Evolutionary conservation across 768 basidiomycete species (phyloP).

Genomic region (Agaricus blazei): DNA sequence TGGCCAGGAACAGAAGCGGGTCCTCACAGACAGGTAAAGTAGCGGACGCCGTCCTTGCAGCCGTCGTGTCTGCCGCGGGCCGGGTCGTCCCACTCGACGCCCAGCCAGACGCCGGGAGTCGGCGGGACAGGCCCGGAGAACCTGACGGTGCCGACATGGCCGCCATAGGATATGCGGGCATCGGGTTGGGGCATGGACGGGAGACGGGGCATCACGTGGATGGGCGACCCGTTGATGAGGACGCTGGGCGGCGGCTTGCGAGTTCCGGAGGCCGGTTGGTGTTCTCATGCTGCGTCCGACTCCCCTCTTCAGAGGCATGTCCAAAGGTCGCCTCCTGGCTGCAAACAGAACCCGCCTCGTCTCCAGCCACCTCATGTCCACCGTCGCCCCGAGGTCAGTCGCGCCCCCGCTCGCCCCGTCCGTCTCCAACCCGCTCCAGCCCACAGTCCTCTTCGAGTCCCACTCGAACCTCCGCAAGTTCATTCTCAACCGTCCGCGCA

Average conservation of each 20-base stretch:
- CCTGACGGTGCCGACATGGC: conserved; percentile 62
- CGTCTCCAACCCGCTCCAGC: conserved; percentile 20
- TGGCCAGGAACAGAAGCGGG: conserved; percentile 10
- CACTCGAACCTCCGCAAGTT: conserved; percentile 60
- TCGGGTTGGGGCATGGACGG: conserved; percentile 34
- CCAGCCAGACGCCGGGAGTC: conserved; percentile 77
- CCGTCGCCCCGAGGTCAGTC: conserved; percentile 34
- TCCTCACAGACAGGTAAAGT: conserved; percentile 75
- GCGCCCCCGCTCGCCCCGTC: neutral
- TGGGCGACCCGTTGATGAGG: neutral
- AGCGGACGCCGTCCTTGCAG: conserved; percentile 64
- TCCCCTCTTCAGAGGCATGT: conserved; percentile 33
- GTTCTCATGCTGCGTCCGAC: conserved; percentile 26
- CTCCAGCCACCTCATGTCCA: conserved; percentile 44
- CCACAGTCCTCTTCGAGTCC: conserved; percentile 66
- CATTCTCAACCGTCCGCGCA: conserved; percentile 72
- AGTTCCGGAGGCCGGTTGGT: neutral
- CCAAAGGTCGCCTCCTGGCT: conserved; percentile 30
- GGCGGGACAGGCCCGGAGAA: conserved; percentile 62
- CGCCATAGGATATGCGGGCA: conserved; percentile 46
- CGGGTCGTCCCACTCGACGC: conserved; percentile 95
- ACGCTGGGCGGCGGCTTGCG: neutral
- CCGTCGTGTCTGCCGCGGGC: conserved; percentile 86
- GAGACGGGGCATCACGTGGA: conserved; percentile 12
- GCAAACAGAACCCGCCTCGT: conserved; percentile 39